phyloP scores from a whole-genome alignment of 2,329 filamentous ascomycete genomes.

The Ploettnerulaceae sp. region DNA sequence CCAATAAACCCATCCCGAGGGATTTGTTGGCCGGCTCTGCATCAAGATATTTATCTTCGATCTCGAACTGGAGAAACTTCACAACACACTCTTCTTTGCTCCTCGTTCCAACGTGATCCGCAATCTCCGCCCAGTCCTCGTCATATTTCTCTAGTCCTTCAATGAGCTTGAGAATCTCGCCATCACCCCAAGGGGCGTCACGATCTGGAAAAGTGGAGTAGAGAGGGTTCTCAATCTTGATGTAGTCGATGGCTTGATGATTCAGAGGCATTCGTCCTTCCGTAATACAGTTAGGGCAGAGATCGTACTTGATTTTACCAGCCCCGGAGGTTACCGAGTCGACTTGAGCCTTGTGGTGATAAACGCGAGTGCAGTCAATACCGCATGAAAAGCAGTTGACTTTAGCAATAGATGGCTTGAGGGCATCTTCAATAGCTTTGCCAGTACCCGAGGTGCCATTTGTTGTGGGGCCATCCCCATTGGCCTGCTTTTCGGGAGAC shows the following conservation, averaged over 20 bases:
- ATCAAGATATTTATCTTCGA: slow-evolving; percentile 95
- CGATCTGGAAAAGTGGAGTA: slow-evolving; percentile 76
- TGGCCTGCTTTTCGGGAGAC: slow-evolving; percentile 61
- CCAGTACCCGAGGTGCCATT: slow-evolving; percentile 53
- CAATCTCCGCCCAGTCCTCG: slow-evolving; percentile 91
- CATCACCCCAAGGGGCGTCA: slow-evolving; percentile 86
- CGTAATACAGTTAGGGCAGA: slow-evolving; percentile 87
- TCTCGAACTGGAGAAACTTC: slow-evolving; percentile 93
- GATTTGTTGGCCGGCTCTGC: slow-evolving; percentile 56
- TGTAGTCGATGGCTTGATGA: slow-evolving; percentile 74
- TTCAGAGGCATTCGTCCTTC: slow-evolving; percentile 79
- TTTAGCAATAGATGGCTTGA: slow-evolving; percentile 62
- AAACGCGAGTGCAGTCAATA: slow-evolving; percentile 74
- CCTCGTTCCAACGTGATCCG: slow-evolving; percentile 85
- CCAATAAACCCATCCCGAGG: slow-evolving; percentile 60
- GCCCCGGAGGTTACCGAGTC: slow-evolving; percentile 35
- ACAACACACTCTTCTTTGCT: slow-evolving; percentile 94
- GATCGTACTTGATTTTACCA: slow-evolving; percentile 66
- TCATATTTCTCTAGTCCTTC: slow-evolving; percentile 91
- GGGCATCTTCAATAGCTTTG: slow-evolving; percentile 49
- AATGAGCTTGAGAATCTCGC: slow-evolving; percentile 81
- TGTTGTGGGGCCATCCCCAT: slow-evolving; percentile 64
- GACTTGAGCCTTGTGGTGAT: slow-evolving; percentile 64
- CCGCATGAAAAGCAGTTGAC: slow-evolving; percentile 88
- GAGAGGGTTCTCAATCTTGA: slow-evolving; percentile 81